A percentile compares a stretch with the other conserved stretches of the same genome.
Conservation (phyloP, 345 rosid genomes). For the Pseudoturritis turrita region DNA sequence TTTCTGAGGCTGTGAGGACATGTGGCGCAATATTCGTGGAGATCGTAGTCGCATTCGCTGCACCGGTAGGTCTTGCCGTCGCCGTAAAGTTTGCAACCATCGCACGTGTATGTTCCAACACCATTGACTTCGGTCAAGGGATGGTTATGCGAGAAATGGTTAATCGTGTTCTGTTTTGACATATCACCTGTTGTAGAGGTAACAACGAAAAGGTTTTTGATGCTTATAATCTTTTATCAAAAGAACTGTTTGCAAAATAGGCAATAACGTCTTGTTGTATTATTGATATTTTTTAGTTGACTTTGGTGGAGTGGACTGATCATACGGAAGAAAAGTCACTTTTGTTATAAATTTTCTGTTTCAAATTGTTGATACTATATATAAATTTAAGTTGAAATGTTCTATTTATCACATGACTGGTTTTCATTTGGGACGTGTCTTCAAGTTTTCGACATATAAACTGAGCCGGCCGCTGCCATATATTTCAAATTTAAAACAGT, state of each 20-base stretch:
- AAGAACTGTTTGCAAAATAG: not conserved
- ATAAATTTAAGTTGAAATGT: not conserved
- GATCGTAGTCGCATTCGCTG: conserved; percentile 30
- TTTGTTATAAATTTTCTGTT: not conserved
- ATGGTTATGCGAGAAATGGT: conserved; percentile 32
- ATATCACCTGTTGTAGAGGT: not conserved
- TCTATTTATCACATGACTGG: not conserved
- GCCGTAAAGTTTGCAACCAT: conserved; percentile 36
- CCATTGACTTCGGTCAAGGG: conserved; percentile 7
- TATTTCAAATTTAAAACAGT: no score
- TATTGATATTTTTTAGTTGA: conserved; percentile 14
- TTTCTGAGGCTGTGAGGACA: conserved; percentile 20
- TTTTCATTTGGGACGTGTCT: conserved; percentile 2
- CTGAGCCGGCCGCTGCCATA: not conserved
- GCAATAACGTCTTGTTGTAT: not conserved
- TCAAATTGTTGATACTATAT: conserved; percentile 21
- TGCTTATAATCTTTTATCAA: not conserved
- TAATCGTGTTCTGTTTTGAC: not conserved
- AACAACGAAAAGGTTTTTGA: not conserved
- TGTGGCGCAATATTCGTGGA: conserved; percentile 41
- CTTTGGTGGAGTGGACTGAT: conserved; percentile 8
- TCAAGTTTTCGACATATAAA: conserved; percentile 10
- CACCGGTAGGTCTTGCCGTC: conserved; percentile 24
- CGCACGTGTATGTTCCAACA: conserved; percentile 23
- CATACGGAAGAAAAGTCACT: conserved; percentile 10